A percentile compares a stretch with the other conserved stretches of the same genome.
These are phyloP conservation scores for Ganoderma leucocontextum DNA, from an alignment of 1,284 basidiomycete genomes.

Conservation along the genomic window DNA sequence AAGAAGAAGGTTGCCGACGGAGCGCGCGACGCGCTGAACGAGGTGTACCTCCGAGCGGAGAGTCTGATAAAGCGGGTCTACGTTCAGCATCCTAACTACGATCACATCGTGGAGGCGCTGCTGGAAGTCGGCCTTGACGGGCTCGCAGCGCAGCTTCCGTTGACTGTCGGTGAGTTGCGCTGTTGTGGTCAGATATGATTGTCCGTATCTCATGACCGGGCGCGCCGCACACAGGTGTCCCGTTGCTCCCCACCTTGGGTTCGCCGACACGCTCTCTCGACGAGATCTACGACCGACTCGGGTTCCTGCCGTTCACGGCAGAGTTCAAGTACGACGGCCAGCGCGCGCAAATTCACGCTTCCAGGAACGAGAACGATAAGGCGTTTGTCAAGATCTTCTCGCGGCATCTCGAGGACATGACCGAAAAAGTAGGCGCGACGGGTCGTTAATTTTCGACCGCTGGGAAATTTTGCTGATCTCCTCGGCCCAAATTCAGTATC, in stretches of 20 bases:
- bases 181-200: constrained; percentile 15
- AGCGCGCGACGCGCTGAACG: constrained; percentile 54
- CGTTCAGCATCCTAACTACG: constrained; percentile 90
- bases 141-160: constrained; percentile 71
- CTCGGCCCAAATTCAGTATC: constrained; percentile 68
- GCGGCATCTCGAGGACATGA: constrained; percentile 93
- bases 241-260: constrained; percentile 77
- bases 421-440: constrained; percentile 67
- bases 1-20: constrained; percentile 56
- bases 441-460: constrained; percentile 15
- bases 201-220: constrained; percentile 8
- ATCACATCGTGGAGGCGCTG: constrained; percentile 76
- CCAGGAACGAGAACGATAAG: constrained; percentile 51
- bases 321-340: constrained; percentile 96
- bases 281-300: constrained; percentile 82
- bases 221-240: constrained; percentile 57
- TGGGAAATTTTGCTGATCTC: constrained; percentile 24
- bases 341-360: constrained; percentile 85
- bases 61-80: constrained; percentile 78
- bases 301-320: constrained; percentile 80
- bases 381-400: constrained; percentile 81
- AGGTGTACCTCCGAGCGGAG: constrained; percentile 64
- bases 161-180: constrained; percentile 72
- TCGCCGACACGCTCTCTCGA: constrained; percentile 87
- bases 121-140: constrained; percentile 68